Conservation (phyloP, 768 basidiomycete genomes). For the Russula brevipes region DNA sequence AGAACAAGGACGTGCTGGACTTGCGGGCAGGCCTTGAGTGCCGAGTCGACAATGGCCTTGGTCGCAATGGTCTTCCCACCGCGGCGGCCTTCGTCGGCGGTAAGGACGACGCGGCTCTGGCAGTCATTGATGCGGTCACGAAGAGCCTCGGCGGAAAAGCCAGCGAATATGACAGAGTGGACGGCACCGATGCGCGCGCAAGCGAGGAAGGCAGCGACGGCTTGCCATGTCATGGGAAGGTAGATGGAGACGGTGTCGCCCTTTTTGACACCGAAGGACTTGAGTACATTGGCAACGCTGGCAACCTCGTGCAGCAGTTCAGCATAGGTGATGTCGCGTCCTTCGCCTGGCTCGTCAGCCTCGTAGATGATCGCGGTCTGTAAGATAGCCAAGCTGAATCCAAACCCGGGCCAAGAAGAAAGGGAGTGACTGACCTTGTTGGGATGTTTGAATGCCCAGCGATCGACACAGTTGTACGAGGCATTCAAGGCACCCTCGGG, state of each 20-base stretch:
- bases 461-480: constrained; percentile 96
- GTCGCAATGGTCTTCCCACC: constrained; percentile 95
- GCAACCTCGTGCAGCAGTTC: constrained; percentile 90
- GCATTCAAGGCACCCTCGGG: constrained; percentile 91
- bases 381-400: background rate
- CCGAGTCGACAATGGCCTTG: constrained; percentile 89
- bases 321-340: constrained; percentile 68
- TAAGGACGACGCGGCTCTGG: constrained; percentile 85
- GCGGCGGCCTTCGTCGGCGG: constrained; percentile 88
- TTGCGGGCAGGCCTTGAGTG: constrained; percentile 73
- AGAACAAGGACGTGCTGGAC: constrained; percentile 92
- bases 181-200: constrained; percentile 96
- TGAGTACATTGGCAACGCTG: constrained; percentile 87
- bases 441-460: constrained; percentile 89
- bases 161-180: constrained; percentile 96
- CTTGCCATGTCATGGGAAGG: constrained; percentile 93
- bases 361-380: constrained; percentile 97
- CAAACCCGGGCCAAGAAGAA: background rate
- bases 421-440: constrained; percentile 48
- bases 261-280: constrained; percentile 84
- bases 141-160: constrained; percentile 91
- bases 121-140: constrained; percentile 91
- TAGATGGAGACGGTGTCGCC: constrained; percentile 94
- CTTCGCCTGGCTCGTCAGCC: constrained; percentile 87
- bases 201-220: constrained; percentile 93